Evolutionary conservation across 2,329 filamentous ascomycete species (phyloP), one percentile per base, ranked within the genome.

Genomic region (Phaeoacremonium minimum): DNA sequence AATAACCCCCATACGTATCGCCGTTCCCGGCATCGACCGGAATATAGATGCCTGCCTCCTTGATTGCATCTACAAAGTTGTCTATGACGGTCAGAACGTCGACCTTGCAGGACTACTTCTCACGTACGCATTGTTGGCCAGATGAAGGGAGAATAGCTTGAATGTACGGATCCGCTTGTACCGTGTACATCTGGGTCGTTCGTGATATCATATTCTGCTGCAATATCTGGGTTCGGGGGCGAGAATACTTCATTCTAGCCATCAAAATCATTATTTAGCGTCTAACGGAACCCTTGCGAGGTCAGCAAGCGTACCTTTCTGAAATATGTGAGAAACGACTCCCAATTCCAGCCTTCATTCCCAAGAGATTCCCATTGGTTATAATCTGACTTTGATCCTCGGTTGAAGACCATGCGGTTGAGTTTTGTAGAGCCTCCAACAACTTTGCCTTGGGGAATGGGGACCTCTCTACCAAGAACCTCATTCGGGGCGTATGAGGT

Each of bases 71-170:
- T 7, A 46, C 33, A 28, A 49, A 42, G 32, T 39, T 42, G n/a
- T 41, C 46, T 49, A 15, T 6, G 8, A 3, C 9, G 2, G 3
- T 4, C 35, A 15, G 32, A 36, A 29, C 6, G 11, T 14, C 18
- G 7, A 9, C 5, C n/a, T n/a, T n/a, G n/a, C n/a, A 12, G 32
- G 33, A 19, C 45, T 45, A 40, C 47, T 50, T 9, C 15, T 13
- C 4, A 37, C 39, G 5, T 17, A 41, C 39, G 35, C 30, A 51
- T 56, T 19, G 52, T 47, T 2, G 51, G 49, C 52, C 51, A 58
- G 35, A 53, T 57, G n/a, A 46, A 57, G 3, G 50, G 50, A 4
- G 54, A 52, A 33, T 56, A 57, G 14, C 48, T 54, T 8, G 45
- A 46, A 18, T 57, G 46, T 15, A 57, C 40, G 16, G 50, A 39